Percentiles rank a stretch among this genome's conserved stretches.
Conservation (phyloP, 208 protist species). For the Crithidia thermophila region DNA sequence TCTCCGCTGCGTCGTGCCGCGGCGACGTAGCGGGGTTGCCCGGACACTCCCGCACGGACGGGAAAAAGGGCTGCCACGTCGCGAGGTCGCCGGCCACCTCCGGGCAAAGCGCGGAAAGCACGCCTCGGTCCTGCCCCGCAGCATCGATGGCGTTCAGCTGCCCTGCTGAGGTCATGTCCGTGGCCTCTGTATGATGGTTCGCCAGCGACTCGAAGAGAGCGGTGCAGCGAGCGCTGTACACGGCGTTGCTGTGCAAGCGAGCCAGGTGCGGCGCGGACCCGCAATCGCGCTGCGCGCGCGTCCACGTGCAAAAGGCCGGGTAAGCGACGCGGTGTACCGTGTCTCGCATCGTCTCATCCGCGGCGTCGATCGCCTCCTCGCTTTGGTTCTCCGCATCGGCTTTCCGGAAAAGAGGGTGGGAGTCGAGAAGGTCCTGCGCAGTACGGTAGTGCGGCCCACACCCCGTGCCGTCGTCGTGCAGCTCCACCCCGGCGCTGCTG, state of each 20-base stretch:
- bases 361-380: not conserved
- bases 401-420: slow-evolving; percentile 26
- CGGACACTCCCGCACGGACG: not conserved
- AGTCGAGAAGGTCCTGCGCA: slow-evolving; percentile 32
- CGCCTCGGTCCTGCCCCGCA: too few relatives aligned
- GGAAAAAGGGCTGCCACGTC: slow-evolving; percentile 11
- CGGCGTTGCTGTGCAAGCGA: slow-evolving; percentile 64
- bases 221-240: slow-evolving; percentile 45
- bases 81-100: slow-evolving; percentile 11
- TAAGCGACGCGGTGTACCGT: slow-evolving; percentile 63
- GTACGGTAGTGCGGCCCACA: slow-evolving; percentile 26
- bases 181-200: not conserved
- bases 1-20: not conserved
- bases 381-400: not conserved
- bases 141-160: not conserved
- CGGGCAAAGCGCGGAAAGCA: slow-evolving; percentile 2
- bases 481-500: not conserved
- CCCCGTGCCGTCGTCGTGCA: slow-evolving; percentile 6
- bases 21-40: not conserved
- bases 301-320: slow-evolving; percentile 45
- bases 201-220: slow-evolving; percentile 19
- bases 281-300: slow-evolving; percentile 28
- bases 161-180: not conserved
- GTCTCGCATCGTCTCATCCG: slow-evolving; percentile 36
- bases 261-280: slow-evolving; percentile 51